A percentile compares a stretch with the other conserved stretches of the same genome.
These are phyloP conservation scores for Phoenix dactylifera DNA, from an alignment of 176 grass and related monocot genomes.

Conservation along the genomic window DNA sequence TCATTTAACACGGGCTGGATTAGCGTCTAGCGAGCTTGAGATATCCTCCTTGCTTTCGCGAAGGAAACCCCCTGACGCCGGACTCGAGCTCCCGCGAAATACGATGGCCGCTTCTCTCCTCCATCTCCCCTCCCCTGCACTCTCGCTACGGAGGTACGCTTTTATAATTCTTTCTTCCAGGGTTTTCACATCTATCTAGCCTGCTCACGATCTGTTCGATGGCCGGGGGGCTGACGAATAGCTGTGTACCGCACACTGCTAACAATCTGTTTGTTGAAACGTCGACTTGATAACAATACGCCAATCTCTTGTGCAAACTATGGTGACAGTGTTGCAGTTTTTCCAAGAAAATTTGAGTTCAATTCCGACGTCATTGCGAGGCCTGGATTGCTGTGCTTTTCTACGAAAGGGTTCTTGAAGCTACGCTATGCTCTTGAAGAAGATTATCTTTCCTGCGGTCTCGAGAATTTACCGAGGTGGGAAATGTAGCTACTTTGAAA, in stretches of 20 bases:
- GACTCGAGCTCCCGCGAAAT: not conserved
- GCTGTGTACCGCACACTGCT: not conserved
- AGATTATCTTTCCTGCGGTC: not conserved
- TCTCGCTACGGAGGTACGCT: not conserved
- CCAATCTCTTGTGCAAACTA: not conserved
- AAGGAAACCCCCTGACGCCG: not conserved
- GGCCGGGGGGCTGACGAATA: too few species aligned
- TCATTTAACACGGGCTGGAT: too few species aligned
- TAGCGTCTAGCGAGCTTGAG: too few species aligned
- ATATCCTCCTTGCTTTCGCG: not conserved
- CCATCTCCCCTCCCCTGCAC: not conserved
- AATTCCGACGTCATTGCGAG: not conserved
- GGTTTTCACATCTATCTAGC: too few species aligned
- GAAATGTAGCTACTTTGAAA: not conserved
- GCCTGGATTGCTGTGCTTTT: not conserved
- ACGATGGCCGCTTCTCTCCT: constrained; percentile 5
- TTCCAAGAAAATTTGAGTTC: not conserved
- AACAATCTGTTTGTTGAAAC: constrained; percentile 7
- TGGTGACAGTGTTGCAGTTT: not conserved
- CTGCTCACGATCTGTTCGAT: too few species aligned
- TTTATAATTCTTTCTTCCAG: too few species aligned
- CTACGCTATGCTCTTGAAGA: constrained; percentile 1
- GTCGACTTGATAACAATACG: too few species aligned
- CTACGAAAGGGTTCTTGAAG: not conserved
- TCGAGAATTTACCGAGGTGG: constrained; percentile 8